These are phyloP conservation scores for Boletus patriciae DNA, from an alignment of 768 basidiomycete genomes.

Conservation along the genomic window DNA sequence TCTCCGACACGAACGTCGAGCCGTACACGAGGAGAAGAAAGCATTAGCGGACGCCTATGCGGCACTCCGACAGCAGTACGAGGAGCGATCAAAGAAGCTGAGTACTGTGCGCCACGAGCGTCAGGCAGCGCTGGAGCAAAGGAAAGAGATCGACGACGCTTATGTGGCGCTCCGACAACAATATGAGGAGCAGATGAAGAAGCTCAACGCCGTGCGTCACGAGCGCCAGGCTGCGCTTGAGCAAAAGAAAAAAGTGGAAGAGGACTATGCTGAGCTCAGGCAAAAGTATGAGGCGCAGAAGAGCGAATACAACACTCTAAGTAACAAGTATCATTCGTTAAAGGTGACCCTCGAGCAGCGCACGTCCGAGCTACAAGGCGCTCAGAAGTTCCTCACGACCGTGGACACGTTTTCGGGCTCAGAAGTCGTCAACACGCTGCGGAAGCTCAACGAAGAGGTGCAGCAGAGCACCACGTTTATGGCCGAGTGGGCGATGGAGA, in stretches of 20 bases:
- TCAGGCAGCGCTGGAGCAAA: background rate
- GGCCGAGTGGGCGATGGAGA: constrained; percentile 44
- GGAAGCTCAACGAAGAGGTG: constrained; percentile 45
- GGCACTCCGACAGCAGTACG: constrained; percentile 6
- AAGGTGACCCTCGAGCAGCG: constrained; percentile 37
- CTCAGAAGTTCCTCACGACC: constrained; percentile 43
- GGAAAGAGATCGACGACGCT: constrained; percentile 10
- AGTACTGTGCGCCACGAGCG: constrained; percentile 2
- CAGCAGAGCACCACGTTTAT: constrained; percentile 45
- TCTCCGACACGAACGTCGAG: constrained; percentile 4
- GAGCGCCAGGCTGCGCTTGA: constrained; percentile 3
- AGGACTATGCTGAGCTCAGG: constrained; percentile 2
- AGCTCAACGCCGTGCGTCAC: constrained; percentile 1
- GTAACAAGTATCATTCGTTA: constrained; percentile 11
- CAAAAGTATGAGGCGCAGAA: constrained; percentile 13
- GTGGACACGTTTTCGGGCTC: constrained; percentile 43
- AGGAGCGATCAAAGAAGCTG: constrained; percentile 7
- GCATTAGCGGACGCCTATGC: background rate
- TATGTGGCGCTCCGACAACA: constrained; percentile 19
- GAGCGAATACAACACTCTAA: constrained; percentile 14
- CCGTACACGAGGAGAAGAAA: constrained; percentile 7
- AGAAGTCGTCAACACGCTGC: constrained; percentile 44
- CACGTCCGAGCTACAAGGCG: constrained; percentile 42
- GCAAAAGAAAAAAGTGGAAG: constrained; percentile 4
- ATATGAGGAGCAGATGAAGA: constrained; percentile 13